phyloP scores from a whole-genome alignment of 768 basidiomycete genomes.

The Pleurotus tuoliensis region DNA sequence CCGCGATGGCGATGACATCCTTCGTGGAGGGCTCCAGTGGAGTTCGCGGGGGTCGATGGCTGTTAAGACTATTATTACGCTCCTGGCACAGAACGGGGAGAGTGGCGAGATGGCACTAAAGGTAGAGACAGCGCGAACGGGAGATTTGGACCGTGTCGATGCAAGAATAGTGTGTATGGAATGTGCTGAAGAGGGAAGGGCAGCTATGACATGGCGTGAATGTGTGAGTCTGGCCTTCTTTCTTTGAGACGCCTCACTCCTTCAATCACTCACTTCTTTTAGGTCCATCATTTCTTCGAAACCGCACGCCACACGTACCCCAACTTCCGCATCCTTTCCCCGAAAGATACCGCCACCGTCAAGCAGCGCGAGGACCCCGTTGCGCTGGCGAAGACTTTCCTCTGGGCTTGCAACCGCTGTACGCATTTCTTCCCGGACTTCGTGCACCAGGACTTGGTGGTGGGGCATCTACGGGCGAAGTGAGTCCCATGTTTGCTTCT shows the following conservation, averaged over 20 bases:
- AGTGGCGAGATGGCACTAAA: not conserved
- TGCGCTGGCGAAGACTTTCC: not conserved
- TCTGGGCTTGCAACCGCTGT: not conserved
- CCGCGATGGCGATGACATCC: not conserved
- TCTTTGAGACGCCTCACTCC: not conserved
- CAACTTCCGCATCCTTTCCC: no score
- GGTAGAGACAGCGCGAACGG: not conserved
- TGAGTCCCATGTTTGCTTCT: not conserved
- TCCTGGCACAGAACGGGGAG: not conserved
- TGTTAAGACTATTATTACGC: not conserved
- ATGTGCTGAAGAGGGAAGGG: not conserved
- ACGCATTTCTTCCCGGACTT: not conserved
- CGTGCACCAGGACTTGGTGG: not conserved
- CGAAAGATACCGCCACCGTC: not conserved
- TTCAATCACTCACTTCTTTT: not conserved
- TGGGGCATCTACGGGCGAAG: not conserved
- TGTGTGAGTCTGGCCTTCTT: not conserved
- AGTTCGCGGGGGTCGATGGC: not conserved
- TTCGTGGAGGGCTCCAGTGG: not conserved
- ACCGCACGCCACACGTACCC: not conserved
- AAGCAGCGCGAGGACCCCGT: not conserved
- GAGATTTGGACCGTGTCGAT: not conserved
- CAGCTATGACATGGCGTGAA: conserved; percentile 1
- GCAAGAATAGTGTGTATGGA: not conserved
- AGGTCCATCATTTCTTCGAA: not conserved